These are phyloP conservation scores for Polyporus arcularius DNA, from an alignment of 768 basidiomycete species.

Conservation along the genomic window DNA sequence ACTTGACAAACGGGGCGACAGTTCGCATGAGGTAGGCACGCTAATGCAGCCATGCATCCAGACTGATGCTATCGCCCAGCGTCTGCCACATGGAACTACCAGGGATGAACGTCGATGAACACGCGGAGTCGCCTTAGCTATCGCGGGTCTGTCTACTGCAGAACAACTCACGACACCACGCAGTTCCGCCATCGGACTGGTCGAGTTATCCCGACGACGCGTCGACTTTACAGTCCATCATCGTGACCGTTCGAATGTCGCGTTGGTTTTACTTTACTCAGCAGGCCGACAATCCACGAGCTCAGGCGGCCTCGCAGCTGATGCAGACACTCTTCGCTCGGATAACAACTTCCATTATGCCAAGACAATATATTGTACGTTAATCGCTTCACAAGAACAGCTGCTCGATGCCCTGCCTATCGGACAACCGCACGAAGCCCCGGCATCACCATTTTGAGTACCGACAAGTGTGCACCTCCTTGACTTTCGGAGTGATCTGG, in stretches of 20 bases:
- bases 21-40: too few species aligned
- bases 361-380: slow-evolving; percentile 4
- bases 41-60: too few species aligned
- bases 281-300: neutral
- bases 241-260: neutral
- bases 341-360: slow-evolving; percentile 12
- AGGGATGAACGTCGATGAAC: too few species aligned
- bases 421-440: neutral
- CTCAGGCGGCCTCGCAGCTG: neutral
- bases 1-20: too few species aligned
- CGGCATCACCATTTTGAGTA: neutral
- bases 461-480: neutral
- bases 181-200: too few species aligned
- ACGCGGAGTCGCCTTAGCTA: too few species aligned
- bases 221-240: too few species aligned
- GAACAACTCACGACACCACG: too few species aligned
- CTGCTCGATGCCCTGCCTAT: neutral
- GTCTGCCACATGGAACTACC: too few species aligned
- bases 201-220: too few species aligned
- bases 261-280: neutral
- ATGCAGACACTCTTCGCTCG: neutral
- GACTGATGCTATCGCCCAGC: too few species aligned
- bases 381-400: slow-evolving; percentile 1
- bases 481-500: neutral
- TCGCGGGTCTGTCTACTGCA: too few species aligned